phyloP scores from a whole-genome alignment of 768 basidiomycete species.

The Albatrellus ellisii region DNA sequence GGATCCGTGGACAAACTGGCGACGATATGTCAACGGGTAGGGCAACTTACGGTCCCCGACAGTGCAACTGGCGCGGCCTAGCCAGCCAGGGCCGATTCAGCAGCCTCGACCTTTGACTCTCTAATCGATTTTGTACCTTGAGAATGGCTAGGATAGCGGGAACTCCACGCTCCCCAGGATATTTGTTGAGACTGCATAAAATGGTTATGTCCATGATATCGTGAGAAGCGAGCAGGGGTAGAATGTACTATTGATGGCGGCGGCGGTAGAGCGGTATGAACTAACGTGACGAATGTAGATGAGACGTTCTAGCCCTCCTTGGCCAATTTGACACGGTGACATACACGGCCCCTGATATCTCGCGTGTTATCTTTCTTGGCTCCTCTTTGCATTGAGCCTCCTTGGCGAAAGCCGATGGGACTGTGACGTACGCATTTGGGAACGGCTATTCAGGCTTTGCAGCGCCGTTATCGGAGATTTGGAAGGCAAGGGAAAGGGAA shows the following conservation, averaged over 20 bases:
- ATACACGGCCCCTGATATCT: slow-evolving; percentile 49
- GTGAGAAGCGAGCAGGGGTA: too few species aligned
- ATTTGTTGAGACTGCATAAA: too few species aligned
- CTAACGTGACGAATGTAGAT: slow-evolving; percentile 33
- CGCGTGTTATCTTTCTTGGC: slow-evolving; percentile 79
- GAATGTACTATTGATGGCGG: too few species aligned
- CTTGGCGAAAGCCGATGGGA: slow-evolving; percentile 77
- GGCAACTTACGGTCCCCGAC: too few species aligned
- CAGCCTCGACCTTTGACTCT: too few species aligned
- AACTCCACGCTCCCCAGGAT: too few species aligned
- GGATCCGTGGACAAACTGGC: slow-evolving; percentile 33
- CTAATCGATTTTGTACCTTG: too few species aligned
- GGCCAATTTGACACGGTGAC: slow-evolving; percentile 22
- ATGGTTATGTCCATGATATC: too few species aligned
- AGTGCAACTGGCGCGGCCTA: too few species aligned
- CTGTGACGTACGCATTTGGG: slow-evolving; percentile 63
- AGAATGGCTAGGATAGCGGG: too few species aligned
- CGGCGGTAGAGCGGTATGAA: slow-evolving; percentile 36
- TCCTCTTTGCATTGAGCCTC: slow-evolving; percentile 42
- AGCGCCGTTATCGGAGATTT: slow-evolving; percentile 51
- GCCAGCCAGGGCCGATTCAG: too few species aligned
- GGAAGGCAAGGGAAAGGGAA: slow-evolving; percentile 60
- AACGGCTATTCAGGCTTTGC: slow-evolving; percentile 73
- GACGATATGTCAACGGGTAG: neutral
- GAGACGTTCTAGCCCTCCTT: too few species aligned